A percentile compares a stretch with the other conserved stretches of the same genome.
phyloP scores from a whole-genome alignment of 768 basidiomycete genomes.

The Leucocoprinus birnbaumii region DNA sequence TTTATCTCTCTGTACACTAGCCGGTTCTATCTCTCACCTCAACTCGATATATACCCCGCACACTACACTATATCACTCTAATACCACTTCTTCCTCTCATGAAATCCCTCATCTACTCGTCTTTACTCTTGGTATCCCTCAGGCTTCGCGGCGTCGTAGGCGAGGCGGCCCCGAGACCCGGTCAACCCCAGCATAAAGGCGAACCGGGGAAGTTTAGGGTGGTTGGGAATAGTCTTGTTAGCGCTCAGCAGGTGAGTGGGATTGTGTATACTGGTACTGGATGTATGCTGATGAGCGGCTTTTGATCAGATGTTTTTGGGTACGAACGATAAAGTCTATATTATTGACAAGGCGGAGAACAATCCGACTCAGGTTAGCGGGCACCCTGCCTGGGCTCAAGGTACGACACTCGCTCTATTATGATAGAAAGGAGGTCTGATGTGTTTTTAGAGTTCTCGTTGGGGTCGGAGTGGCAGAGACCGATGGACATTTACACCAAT shows the following conservation, averaged over 20 bases:
- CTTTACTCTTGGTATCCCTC: too few species aligned
- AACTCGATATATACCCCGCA: too few species aligned
- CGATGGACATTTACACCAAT: constrained; percentile 78
- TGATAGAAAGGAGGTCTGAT: too few species aligned
- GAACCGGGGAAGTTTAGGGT: constrained; percentile 55
- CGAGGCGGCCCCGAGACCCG: constrained; percentile 26
- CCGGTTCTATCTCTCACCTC: too few species aligned
- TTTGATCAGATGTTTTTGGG: constrained; percentile 43
- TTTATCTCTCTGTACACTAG: too few species aligned
- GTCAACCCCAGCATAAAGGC: constrained; percentile 45
- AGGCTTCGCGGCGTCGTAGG: too few species aligned
- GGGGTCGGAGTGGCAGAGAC: constrained; percentile 49
- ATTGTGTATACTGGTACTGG: too few species aligned
- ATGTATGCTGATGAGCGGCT: too few species aligned
- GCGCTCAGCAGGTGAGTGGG: constrained; percentile 62
- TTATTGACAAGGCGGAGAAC: constrained; percentile 78
- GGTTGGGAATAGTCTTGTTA: constrained; percentile 64
- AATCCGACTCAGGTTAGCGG: constrained; percentile 62
- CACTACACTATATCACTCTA: too few species aligned
- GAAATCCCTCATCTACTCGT: too few species aligned
- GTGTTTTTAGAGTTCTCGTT: constrained; percentile 46
- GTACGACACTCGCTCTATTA: constrained; percentile 23
- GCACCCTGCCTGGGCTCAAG: constrained; percentile 72
- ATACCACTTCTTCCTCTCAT: too few species aligned
- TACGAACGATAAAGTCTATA: constrained; percentile 40